Base-by-base conservation (phyloP, 1,139 yeast genomes). In the Zygosaccharomyces pseudobailii region DNA sequence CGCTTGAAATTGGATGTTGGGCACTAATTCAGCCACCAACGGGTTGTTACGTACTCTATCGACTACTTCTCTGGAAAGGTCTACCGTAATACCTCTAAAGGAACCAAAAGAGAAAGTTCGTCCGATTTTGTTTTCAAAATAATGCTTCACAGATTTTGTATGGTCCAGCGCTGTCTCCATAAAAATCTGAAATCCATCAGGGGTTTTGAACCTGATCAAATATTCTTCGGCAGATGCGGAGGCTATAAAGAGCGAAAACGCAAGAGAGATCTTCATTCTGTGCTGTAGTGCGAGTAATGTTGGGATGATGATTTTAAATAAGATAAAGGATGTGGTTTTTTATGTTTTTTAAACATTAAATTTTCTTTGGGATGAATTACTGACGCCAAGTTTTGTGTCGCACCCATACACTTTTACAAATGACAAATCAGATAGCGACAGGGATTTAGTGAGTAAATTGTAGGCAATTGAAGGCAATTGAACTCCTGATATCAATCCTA, bases 51-150 rank as follows among this genome's bases (percentile, higher is more conserved):
- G 70, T 47, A 84, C 68, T 47, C 78, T 69, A 5, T 72, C 72
- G 24, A 83, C 54, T 0, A 75, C 66, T 3, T 72, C 75, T 20
- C 70, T 62, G 5, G 82, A 68, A 56, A 84, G 78, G 36, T 77
- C 74, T 0, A 87, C 87, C 0, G 79, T 71, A 55, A 84, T 78
- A 0, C 85, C 89, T 54, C 76, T 78, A 57, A 83, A 82, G 20
- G 72, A 72, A 0, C 89, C 90, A 55, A 85, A 78, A 56, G 59
- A 73, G 63, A 53, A 80, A 68, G 37, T 70, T 62, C 34, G 76
- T 73, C 47, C 76, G 35, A 53, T 55, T 24, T 52, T 53, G 8
- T 52, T 46, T 25, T 52, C 53, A 5, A 57, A 42, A 21, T 54
- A 48, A 6, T 50, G 47, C 36, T 48, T 51, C 36, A 57, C 34